Conservation (phyloP, 1,139 yeast species). For the Protomyces inouyei region DNA sequence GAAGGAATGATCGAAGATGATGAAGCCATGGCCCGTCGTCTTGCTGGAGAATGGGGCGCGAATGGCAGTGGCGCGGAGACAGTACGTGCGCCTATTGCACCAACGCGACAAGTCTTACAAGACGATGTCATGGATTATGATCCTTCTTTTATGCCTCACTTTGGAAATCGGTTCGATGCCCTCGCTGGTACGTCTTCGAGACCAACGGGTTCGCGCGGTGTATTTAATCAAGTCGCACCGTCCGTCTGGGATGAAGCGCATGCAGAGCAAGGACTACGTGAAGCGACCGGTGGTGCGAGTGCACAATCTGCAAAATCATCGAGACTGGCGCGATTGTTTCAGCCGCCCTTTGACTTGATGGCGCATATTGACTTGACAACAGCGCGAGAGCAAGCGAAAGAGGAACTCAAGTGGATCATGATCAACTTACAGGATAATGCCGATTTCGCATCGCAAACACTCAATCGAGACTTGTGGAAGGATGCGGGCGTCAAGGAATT, state of each 20-base stretch:
- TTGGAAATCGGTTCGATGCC: slow-evolving; percentile 8
- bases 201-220: slow-evolving; percentile 18
- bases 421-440: slow-evolving; percentile 79
- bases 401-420: slow-evolving; percentile 70
- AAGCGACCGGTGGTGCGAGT: slow-evolving; percentile 31
- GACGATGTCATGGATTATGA: slow-evolving; percentile 36
- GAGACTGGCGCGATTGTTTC: slow-evolving; percentile 59
- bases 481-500: slow-evolving; percentile 58
- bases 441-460: slow-evolving; percentile 81
- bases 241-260: slow-evolving; percentile 35
- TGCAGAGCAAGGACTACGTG: slow-evolving; percentile 30
- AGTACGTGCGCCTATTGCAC: slow-evolving; percentile 74
- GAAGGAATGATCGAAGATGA: slow-evolving; percentile 44
- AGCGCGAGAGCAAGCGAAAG: slow-evolving; percentile 66
- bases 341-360: slow-evolving; percentile 92
- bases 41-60: slow-evolving; percentile 52
- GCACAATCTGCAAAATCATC: slow-evolving; percentile 29
- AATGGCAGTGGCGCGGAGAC: slow-evolving; percentile 40
- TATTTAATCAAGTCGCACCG: slow-evolving; percentile 30
- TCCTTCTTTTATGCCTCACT: neutral
- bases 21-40: slow-evolving; percentile 56
- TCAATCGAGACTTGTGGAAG: slow-evolving; percentile 93
- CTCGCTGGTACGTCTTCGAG: slow-evolving; percentile 1
- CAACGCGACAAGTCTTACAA: slow-evolving; percentile 75
- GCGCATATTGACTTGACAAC: slow-evolving; percentile 57